phyloP scores from a whole-genome alignment of 176 grass and related monocot genomes.

The Paspalum vaginatum region DNA sequence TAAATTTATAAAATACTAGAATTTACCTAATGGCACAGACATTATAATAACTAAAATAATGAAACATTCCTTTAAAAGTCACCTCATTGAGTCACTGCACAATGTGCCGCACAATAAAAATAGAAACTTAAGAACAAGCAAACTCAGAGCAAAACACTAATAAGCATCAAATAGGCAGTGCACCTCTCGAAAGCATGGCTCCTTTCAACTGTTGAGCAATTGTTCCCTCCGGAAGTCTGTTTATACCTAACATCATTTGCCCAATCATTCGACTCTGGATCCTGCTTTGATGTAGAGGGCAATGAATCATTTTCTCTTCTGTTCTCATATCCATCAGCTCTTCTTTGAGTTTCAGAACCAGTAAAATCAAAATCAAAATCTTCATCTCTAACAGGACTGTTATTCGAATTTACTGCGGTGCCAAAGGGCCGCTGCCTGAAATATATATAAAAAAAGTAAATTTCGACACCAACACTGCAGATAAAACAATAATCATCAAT shows the following conservation, averaged over 20 bases:
- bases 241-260: slow-evolving; percentile 61
- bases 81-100: slow-evolving; percentile 32
- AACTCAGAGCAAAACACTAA: neutral
- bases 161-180: slow-evolving; percentile 30
- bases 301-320: slow-evolving; percentile 61
- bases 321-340: slow-evolving; percentile 39
- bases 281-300: slow-evolving; percentile 68
- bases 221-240: slow-evolving; percentile 52
- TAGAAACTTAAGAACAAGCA: neutral
- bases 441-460: slow-evolving; percentile 21
- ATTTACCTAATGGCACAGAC: neutral
- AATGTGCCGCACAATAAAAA: slow-evolving; percentile 21
- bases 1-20: neutral
- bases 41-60: slow-evolving; percentile 21
- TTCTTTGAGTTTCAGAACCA: slow-evolving; percentile 49
- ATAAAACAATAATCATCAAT: neutral
- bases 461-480: slow-evolving; percentile 32
- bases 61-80: slow-evolving; percentile 33
- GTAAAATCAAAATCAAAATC: slow-evolving; percentile 53
- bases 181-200: slow-evolving; percentile 70
- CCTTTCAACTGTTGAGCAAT: slow-evolving; percentile 54
- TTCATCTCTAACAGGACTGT: slow-evolving; percentile 40
- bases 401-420: slow-evolving; percentile 31
- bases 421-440: slow-evolving; percentile 41
- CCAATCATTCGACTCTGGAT: slow-evolving; percentile 52